Evolutionary conservation across 2,329 filamentous ascomycete species (phyloP), one percentile per base, ranked within the genome.

Genomic region (Scedosporium dehoogii): DNA sequence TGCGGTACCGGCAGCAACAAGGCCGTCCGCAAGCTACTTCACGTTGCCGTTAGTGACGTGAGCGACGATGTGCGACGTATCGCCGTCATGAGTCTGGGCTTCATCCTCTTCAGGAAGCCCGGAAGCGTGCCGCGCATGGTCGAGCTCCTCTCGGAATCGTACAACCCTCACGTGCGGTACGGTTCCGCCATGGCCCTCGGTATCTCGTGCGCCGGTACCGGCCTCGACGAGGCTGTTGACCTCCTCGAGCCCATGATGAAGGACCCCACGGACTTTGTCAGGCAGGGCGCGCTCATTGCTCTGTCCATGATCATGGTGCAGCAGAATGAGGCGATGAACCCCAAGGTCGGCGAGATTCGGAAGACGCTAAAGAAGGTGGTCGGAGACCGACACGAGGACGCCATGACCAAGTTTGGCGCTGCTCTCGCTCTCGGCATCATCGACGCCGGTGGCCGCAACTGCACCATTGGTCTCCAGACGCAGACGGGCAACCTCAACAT

Each of bases 251-350:
- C 94, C 18, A 99, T 99, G 94, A 92, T 97, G 80, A 99, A 97
- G 81, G 94, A 99, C 69, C 96, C 94, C 6, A 96, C 92, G 63
- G 94, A 99, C 78, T 99, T 99, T 73, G 94, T 99, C 60, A 88
- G 96, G 68, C 94, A 99, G 76, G 94, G 96, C 72, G 93, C 94
- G 48, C 81, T 97, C 66, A 97, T 99, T 69, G 86, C 94, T 2
- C 82, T 97, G 63, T 86, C 94, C 64, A 99, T 99, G 94, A 96
- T 99, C 69, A 88, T 99, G 83, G 90, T 97, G n/a, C 94, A 99
- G 77, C 94, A 97, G 74, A 99, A 97, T 70, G 94, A 99, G 76
- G 88, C 89, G 29, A 96, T 97, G 91, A 99, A 97, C 76, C 92
- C 94, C 69, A 97, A 97, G 80, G 93, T 97, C 58, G 85, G 87